Base-by-base conservation (phyloP, 2,329 filamentous ascomycete species). In the Xylariomycetidae sp. region DNA sequence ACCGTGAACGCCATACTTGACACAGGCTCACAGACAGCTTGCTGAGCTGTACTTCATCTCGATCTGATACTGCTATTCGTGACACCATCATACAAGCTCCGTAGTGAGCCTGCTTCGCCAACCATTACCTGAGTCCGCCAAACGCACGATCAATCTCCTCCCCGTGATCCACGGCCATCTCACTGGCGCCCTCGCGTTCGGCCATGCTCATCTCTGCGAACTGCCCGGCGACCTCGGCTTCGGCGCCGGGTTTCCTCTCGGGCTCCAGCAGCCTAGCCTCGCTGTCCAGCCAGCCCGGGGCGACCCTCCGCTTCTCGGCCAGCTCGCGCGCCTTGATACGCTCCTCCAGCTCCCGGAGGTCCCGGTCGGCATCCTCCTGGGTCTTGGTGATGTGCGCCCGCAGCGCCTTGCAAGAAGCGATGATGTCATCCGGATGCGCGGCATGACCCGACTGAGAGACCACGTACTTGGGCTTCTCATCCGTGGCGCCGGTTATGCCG, bases 341-440 rank as follows among this genome's bases (percentile, higher is more conserved):
- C 40, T 82, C 77, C 48, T 92, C 81, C 64, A 92, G 86, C 14
- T 74, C 75, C 33, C 68, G 63, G 34, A 96, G 67, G 34, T 82
- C 76, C 22, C 68, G 65, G 42, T 83, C 74, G 2, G 85, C 85
- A 22, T 86, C 80, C 3, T 72, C 69, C 44, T 82, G 74, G 45
- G 86, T 70, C 45, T 79, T 77, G 16, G 77, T 66, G 10, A 98
- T 69, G 59, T 96, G 86, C 2, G 77, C 73, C 47, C 85, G 80
- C 26, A 98, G 73, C 6, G 84, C 81, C 41, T 76, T 74, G 63
- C 90, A 96, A 16, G 87, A 88, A 11, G 80, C 74, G 14, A 89
- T 72, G 51, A 98, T 94, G 47, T 89, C 82, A 49, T 88, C 80
- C 1, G 92, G 88, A 48, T 94, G 86, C 5, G 89, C 88, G 28